phyloP scores from a whole-genome alignment of 106 monocot species.

The Chionographis japonica region DNA sequence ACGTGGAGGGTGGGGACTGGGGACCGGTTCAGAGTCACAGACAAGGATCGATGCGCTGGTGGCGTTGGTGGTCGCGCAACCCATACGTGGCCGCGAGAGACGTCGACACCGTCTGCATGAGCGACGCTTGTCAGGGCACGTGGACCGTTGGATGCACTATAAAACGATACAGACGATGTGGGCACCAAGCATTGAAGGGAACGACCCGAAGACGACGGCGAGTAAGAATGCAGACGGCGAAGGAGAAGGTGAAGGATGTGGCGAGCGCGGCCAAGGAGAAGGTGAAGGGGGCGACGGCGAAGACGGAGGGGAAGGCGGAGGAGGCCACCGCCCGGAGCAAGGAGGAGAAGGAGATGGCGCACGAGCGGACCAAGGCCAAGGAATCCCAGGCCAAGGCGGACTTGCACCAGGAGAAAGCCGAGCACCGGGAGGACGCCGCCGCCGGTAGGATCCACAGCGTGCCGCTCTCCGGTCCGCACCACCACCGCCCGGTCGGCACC shows the following conservation, averaged over 20 bases:
- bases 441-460: background rate
- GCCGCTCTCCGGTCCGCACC: constrained; percentile 9
- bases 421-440: constrained; percentile 25
- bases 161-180: background rate
- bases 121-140: too few species aligned
- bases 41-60: too few species aligned
- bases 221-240: constrained; percentile 32
- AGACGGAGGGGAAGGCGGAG: constrained; percentile 33
- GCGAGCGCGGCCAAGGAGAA: constrained; percentile 44
- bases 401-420: constrained; percentile 30
- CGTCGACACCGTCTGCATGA: too few species aligned
- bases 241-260: constrained; percentile 50
- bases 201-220: background rate
- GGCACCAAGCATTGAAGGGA: background rate
- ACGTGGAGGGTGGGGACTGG: too few species aligned
- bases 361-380: constrained; percentile 21
- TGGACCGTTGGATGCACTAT: too few species aligned
- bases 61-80: too few species aligned
- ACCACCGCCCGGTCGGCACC: constrained; percentile 9
- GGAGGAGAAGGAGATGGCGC: constrained; percentile 23
- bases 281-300: constrained; percentile 27
- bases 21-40: too few species aligned
- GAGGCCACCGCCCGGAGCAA: constrained; percentile 17
- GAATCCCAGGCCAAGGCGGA: constrained; percentile 35
- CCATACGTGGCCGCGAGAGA: too few species aligned